Base-by-base conservation (phyloP, 164 flowering plant genomes). In the Houttuynia cordata region DNA sequence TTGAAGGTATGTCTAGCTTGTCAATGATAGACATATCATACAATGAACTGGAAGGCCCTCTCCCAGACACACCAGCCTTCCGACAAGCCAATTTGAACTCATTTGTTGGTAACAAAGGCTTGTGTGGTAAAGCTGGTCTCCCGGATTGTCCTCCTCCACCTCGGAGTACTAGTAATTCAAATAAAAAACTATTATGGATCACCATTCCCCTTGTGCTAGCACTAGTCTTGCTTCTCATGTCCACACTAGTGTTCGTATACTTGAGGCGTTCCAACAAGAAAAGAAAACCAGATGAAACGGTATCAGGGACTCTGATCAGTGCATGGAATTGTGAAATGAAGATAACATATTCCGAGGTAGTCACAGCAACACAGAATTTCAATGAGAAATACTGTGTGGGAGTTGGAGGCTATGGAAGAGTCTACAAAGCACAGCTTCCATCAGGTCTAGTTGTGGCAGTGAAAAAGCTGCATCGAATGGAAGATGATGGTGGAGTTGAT, bases 381-480 rank as follows among this genome's bases (percentile, higher is more conserved):
- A 30, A 61, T 25, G 79, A 76, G 10, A 70, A 59, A 52, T 74
- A 74, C 69, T 77, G 76, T 62, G 75, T 84, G 21, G 94, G 94
- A 8, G 76, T 51, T 63, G 91, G 91, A 56, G 86, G 87, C 10
- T 80, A 68, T 65, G 90, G 95, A 41, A 76, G 61, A 17, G 86
- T 80, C 24, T 84, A 83, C 68, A 78, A 62, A 67, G 87, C 84
- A 2, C 70, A 22, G 10, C 9, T 87, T 57, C 57, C 69, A 20
- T 62, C 68, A 1, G 86, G 82, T 24, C 84, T 76, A 23, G 58
- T 66, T 3, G 74, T 84, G 14, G 90, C 94, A 17, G 85, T 83
- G 18, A 87, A 84, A 51, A 72, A 66, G 23, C 80, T 84, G 1
- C 64, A 77, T 47, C 25, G 59, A 8, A 51, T 73, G 41, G 80